Conservation (phyloP, 2,329 filamentous ascomycete species). For the Penicillium glabrum region DNA sequence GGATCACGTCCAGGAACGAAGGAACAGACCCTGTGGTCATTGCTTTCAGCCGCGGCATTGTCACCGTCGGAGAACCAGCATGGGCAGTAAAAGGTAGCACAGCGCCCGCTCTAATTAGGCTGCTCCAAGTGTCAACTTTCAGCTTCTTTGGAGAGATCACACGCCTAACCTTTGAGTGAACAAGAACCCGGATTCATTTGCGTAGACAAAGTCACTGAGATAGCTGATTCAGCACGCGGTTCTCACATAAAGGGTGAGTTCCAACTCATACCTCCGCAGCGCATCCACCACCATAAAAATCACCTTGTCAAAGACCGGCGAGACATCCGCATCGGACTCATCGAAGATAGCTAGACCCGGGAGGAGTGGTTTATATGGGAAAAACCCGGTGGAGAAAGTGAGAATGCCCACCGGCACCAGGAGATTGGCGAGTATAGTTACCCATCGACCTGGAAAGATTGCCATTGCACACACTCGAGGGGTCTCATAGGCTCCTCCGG, state of each 20-base stretch:
- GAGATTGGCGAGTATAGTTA: constrained; percentile 68
- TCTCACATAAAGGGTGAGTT: not conserved
- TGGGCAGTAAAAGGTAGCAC: constrained; percentile 94
- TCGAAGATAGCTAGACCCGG: constrained; percentile 72
- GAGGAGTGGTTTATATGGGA: constrained; percentile 94
- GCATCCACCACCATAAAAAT: constrained; percentile 99
- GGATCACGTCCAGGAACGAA: constrained; percentile 92
- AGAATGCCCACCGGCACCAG: constrained; percentile 73
- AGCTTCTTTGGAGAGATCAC: not conserved
- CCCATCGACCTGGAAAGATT: constrained; percentile 28
- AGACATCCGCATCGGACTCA: constrained; percentile 53
- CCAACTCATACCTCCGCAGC: constrained; percentile 67
- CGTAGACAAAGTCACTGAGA: constrained; percentile 86
- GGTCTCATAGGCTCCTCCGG: not conserved
- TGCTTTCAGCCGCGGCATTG: constrained; percentile 96
- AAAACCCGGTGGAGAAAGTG: constrained; percentile 87
- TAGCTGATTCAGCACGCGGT: constrained; percentile 7
- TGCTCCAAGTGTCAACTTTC: constrained; percentile 37
- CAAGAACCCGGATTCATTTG: constrained; percentile 73
- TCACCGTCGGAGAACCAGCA: constrained; percentile 95
- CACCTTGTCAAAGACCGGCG: constrained; percentile 76
- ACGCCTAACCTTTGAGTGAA: constrained; percentile 76
- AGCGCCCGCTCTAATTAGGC: constrained; percentile 76
- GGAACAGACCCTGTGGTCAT: constrained; percentile 98
- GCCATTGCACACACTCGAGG: constrained; percentile 8